Base-by-base conservation (phyloP, 2,329 filamentous ascomycete species). In the Xylaria sp. region DNA sequence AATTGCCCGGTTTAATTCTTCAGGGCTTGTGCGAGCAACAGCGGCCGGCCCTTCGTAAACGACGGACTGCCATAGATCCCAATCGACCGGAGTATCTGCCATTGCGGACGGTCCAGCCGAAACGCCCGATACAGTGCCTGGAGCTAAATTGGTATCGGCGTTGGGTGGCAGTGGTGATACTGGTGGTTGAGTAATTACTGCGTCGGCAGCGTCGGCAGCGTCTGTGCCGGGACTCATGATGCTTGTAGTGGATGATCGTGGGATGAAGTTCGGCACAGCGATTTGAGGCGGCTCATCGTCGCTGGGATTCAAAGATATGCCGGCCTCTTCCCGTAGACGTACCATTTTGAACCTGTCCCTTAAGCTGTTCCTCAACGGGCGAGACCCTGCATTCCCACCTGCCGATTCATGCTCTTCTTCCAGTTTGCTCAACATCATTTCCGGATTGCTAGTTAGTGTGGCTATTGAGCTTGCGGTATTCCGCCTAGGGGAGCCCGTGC, bases 51-150 rank as follows among this genome's bases (percentile, higher is more conserved):
- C 96, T 82, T 98, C 93, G 74, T 98, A 97, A 41, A 99, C 96
- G 3, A 99, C 92, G 28, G 92, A 90, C 79, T 99, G 95, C 96
- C 96, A 99, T 48, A 99, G 83, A 80, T 99, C 96, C 96, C 96
- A 99, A 78, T 99, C 94, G n/a, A 99, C 96, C 28, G 93, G 91
- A 18, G 86, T 84, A 76, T 94, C 92, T 15, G 83, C 82, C 71
- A 90, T 86, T 25, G 90, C 89, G 2, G 93, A 91, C 9, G 92
- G 92, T 0, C 92, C 92, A 25, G 91, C 90, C 28, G 91, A 91
- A 51, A 94, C 89, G 6, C 95, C 94, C 12, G 93, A 91, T 8
- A 92, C 94, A 1, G 94, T 98, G 1, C 94, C 94, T 0, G 94
- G 94, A 0, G 94, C 90, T 54, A 98, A 84, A 66, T 87, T 89